A percentile compares a stretch with the other conserved stretches of the same genome.
phyloP scores from a whole-genome alignment of 768 basidiomycete genomes.

The Agrocybe pediades region DNA sequence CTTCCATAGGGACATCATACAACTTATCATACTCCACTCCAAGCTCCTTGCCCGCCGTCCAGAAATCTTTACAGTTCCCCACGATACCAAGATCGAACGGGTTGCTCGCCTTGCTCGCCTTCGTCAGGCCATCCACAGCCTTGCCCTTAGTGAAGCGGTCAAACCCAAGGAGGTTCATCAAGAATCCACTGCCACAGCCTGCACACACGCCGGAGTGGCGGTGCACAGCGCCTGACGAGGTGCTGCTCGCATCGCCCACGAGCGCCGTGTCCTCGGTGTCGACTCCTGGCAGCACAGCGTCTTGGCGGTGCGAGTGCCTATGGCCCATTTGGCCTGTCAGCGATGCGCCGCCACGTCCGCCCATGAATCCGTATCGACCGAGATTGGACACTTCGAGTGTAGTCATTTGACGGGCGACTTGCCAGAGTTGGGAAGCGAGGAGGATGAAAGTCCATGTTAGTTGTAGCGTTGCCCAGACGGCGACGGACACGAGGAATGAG shows the following conservation, averaged over 20 bases:
- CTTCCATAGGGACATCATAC: constrained; percentile 88
- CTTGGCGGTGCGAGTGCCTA: constrained; percentile 45
- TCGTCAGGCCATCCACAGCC: constrained; percentile 83
- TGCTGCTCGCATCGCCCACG: constrained; percentile 24
- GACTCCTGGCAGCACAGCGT: constrained; percentile 40
- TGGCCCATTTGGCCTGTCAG: constrained; percentile 79
- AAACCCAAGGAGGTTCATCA: constrained; percentile 90
- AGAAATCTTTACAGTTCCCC: constrained; percentile 91
- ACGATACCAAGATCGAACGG: constrained; percentile 87
- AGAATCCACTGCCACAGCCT: constrained; percentile 60
- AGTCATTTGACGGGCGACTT: constrained; percentile 92
- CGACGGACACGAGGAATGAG: constrained; percentile 81
- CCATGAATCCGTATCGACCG: constrained; percentile 96
- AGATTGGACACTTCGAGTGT: constrained; percentile 95
- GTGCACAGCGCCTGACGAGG: constrained; percentile 42
- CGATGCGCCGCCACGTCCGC: constrained; percentile 77
- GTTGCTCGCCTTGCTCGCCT: constrained; percentile 77
- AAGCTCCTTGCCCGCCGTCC: constrained; percentile 81
- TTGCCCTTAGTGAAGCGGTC: constrained; percentile 93
- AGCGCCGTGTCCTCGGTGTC: constrained; percentile 49
- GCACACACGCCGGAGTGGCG: constrained; percentile 45
- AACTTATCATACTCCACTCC: constrained; percentile 89
- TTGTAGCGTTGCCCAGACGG: constrained; percentile 88
- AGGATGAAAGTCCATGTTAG: constrained; percentile 94
- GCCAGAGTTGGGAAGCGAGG: constrained; percentile 86